Base-by-base conservation (phyloP, 2,329 filamentous ascomycete genomes). In the Trichoderma citrinoviride region DNA sequence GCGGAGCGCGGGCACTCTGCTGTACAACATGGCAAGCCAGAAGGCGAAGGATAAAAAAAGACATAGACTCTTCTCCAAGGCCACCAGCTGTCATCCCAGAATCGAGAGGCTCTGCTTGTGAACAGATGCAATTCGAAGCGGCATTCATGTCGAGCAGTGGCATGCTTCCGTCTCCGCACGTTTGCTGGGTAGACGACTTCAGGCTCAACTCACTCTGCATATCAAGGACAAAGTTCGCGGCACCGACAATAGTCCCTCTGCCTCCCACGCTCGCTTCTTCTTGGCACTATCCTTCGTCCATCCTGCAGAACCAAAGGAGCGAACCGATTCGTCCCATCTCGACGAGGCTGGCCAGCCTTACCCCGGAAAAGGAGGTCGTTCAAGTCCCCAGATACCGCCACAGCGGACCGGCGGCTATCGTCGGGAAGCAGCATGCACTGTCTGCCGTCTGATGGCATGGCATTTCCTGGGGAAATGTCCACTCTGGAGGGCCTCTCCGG, bases 281-380 rank as follows among this genome's bases (percentile, higher is more conserved):
- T 62, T 46, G 49, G 40, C 60, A 46, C 40, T 15, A 29, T 49
- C 29, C 52, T 54, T 50, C 12, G 41, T 12, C 41, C 52, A 56
- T 29, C 14, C 41, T 44, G 25, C 21, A 44, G 52, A 25, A 29
- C 17, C 12, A 43, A 64, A 52, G 40, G 40, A 57, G 49, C 27
- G 40, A 14, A 14, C 47, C n/a, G 40, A 37, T 47, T 12, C 49
- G 40, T 19, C 27, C 54, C 10, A 40, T 52, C n/a, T 40, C 27
- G 41, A 50, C 50, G 41, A 65, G 63, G 63, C 63, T 65, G 56
- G 37, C n/a, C 21, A 49, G 47, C 65, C 54, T 67, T 67, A 57
- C 58, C 65, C 67, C 57, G 64, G 65, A 66, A 64, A 64, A 66
- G 58, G 67, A 68, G 58, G 66, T 65, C 47, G 41, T 33, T 19